These are phyloP conservation scores for Ceratocystis harringtonii DNA, from an alignment of 2,329 filamentous ascomycete genomes.

Conservation along the genomic window DNA sequence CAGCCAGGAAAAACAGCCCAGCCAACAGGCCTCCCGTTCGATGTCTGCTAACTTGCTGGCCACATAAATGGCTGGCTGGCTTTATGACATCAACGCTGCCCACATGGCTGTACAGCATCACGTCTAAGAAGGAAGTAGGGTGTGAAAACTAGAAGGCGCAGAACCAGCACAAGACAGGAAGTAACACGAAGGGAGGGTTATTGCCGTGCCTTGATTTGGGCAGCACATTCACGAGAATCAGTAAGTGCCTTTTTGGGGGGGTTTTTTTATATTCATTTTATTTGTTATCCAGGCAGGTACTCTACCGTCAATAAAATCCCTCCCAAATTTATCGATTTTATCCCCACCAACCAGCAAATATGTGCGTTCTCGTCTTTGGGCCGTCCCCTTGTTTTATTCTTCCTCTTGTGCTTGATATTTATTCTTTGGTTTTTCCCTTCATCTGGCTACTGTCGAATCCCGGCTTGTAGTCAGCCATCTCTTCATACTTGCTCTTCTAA, in stretches of 20 bases:
- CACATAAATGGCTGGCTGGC: too few relatives aligned
- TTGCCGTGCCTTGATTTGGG: background rate
- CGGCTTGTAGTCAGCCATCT: background rate
- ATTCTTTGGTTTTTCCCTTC: background rate
- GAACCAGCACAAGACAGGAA: background rate
- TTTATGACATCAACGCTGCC: background rate
- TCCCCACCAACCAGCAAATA: background rate
- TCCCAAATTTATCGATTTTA: background rate
- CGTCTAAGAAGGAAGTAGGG: background rate
- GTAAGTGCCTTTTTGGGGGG: background rate
- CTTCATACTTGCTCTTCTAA: background rate
- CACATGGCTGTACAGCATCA: background rate
- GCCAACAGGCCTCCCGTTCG: background rate
- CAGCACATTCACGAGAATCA: constrained; percentile 1
- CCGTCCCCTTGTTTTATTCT: background rate
- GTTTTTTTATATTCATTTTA: background rate
- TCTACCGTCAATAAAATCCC: background rate
- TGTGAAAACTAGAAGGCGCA: background rate
- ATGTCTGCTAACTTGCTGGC: background rate
- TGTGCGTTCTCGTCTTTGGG: background rate
- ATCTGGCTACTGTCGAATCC: background rate
- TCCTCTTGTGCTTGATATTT: background rate
- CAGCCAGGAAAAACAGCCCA: background rate
- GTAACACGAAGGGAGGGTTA: background rate
- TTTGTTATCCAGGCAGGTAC: background rate